Base-by-base conservation (phyloP, 371 early-diverging fungal genomes). In the Edhazardia aedis region DNA sequence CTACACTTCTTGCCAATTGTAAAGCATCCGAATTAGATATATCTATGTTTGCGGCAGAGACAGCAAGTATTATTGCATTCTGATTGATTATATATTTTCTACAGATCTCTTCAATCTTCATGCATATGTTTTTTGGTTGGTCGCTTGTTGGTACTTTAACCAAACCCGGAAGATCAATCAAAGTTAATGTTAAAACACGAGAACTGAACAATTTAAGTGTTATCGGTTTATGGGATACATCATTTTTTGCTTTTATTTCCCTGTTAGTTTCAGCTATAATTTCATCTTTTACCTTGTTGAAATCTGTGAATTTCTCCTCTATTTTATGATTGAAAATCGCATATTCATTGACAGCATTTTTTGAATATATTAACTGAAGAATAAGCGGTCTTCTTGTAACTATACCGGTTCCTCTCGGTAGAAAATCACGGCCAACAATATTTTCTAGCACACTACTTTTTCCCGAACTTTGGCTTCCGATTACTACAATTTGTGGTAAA, bases 101-200 rank as follows among this genome's bases (percentile, higher is more conserved):
- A 65, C 70, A 89, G 87, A 75, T 92, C 84, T 51, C 91, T 87
- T 88, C 88, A 85, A 71, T 91, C 88, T 47, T 85, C 51, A 77
- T 78, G 51, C 85, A 85, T 59, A 87, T 86, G 59, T 84, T 85
- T 12, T 78, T 69, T 12, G 85, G 85, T 64, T 87, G 86, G 62
- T 83, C 83, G 4, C 82, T 81, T 59, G 76, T 67, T 16, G 74
- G 77, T 21, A 62, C 54, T 50, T 64, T 69, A 19, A 85, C 82
- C 45, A 89, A 69, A 16, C 90, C 90, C 4, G 90, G 90, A 47
- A 89, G 70, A 74, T 89, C 90, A 18, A 88, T 84, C 23, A 89
- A 69, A 4, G 88, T 89, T 50, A 89, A 63, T 46, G 81, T 84
- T 29, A 88, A 75, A n/a, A 85, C 84, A 36, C 81, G 79, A 24